A percentile compares a stretch with the other conserved stretches of the same genome.
phyloP scores from a whole-genome alignment of 2,329 filamentous ascomycete genomes.

The Clonostachys solani region DNA sequence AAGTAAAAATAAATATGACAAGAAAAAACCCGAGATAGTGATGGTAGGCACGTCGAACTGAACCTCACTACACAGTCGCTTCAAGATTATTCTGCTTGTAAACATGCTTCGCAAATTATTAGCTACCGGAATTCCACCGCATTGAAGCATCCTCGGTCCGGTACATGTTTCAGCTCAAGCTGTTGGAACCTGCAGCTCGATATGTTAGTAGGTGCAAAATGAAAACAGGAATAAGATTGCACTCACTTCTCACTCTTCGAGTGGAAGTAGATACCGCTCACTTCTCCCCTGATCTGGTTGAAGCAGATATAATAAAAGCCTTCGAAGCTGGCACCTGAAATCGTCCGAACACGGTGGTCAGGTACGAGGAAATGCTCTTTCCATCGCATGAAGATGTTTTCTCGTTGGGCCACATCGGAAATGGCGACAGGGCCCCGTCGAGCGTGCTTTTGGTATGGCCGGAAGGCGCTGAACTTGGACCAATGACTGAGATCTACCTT shows the following conservation, averaged over 20 bases:
- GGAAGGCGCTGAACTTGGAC: slow-evolving; percentile 84
- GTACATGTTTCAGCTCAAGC: slow-evolving; percentile 83
- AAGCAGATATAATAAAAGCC: slow-evolving; percentile 99
- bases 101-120: too few relatives aligned
- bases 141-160: slow-evolving; percentile 77
- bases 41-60: background rate
- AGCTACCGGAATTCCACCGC: slow-evolving; percentile 72
- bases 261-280: slow-evolving; percentile 96
- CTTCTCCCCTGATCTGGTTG: slow-evolving; percentile 81
- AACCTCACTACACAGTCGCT: background rate
- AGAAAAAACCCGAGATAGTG: slow-evolving; percentile 1
- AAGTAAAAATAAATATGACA: background rate
- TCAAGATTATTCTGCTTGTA: background rate
- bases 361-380: slow-evolving; percentile 98
- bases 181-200: slow-evolving; percentile 75
- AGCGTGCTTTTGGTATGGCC: slow-evolving; percentile 61
- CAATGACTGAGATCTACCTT: slow-evolving; percentile 93
- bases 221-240: background rate
- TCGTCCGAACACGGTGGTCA: slow-evolving; percentile 86
- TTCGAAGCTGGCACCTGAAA: slow-evolving; percentile 93
- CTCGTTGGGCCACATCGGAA: slow-evolving; percentile 71
- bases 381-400: slow-evolving; percentile 98
- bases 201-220: background rate
- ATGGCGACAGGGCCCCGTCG: slow-evolving; percentile 51
- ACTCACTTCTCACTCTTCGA: slow-evolving; percentile 94